Conservation (phyloP, 2,329 filamentous ascomycete species). For the Aaosphaeria pasadenensis region DNA sequence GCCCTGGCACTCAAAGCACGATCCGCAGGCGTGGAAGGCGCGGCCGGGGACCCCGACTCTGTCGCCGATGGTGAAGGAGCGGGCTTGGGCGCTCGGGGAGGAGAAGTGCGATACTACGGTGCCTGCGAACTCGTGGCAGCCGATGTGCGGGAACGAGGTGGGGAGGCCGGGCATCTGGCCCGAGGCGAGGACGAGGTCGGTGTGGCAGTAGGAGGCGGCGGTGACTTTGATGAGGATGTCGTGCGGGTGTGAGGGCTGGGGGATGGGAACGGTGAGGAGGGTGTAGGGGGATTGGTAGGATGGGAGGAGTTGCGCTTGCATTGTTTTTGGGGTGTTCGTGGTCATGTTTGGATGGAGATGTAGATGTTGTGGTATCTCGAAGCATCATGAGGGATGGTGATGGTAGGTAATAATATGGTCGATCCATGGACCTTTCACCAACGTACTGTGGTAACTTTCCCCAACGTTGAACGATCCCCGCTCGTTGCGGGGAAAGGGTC, state of each 20-base stretch:
- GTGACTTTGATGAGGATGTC: slow-evolving; percentile 47
- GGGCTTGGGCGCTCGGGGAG: slow-evolving; percentile 17
- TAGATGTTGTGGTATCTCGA: no score
- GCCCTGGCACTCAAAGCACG: slow-evolving; percentile 41
- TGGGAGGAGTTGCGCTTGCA: slow-evolving; percentile 43
- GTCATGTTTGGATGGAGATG: slow-evolving; percentile 14
- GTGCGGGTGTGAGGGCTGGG: slow-evolving; percentile 25
- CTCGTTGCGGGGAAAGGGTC: no score
- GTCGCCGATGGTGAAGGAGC: slow-evolving; percentile 23
- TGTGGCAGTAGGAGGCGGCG: slow-evolving; percentile 50
- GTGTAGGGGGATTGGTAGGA: slow-evolving; percentile 42
- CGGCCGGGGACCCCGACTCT: slow-evolving; percentile 43
- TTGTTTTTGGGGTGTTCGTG: slow-evolving; percentile 18
- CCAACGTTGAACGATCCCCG: no score
- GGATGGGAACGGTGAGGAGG: slow-evolving; percentile 36
- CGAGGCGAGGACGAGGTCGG: slow-evolving; percentile 37
- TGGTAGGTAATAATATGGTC: no score
- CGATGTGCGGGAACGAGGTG: slow-evolving; percentile 42
- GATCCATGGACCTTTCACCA: no score
- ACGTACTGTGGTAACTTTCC: no score
- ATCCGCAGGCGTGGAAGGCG: slow-evolving; percentile 40
- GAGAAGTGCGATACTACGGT: slow-evolving; percentile 35
- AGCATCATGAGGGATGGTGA: no score
- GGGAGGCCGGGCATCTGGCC: slow-evolving; percentile 35
- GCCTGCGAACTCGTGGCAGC: slow-evolving; percentile 48